These are phyloP conservation scores for Decorospora gaudefroyi DNA, from an alignment of 2,329 filamentous ascomycete species.

Conservation along the genomic window DNA sequence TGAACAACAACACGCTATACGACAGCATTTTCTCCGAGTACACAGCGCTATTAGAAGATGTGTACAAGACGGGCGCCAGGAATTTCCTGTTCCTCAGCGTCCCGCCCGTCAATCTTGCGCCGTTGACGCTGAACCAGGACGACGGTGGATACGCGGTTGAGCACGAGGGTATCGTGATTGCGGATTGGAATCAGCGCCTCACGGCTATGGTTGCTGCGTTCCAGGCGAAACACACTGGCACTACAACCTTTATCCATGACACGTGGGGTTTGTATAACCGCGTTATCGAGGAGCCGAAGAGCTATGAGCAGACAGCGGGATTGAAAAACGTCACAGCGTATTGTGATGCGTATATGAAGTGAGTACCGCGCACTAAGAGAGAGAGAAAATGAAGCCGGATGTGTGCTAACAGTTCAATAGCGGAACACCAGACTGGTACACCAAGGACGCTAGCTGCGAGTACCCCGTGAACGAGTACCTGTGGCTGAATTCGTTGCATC, in stretches of 20 bases:
- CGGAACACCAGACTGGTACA: conserved; percentile 48
- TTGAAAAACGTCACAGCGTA: conserved; percentile 62
- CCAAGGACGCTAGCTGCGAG: conserved; percentile 53
- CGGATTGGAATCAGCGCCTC: conserved; percentile 58
- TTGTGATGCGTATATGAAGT: conserved; percentile 60
- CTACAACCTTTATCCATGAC: conserved; percentile 58
- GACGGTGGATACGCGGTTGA: conserved; percentile 44
- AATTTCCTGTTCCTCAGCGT: conserved; percentile 58
- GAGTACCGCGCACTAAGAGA: conserved; percentile 14
- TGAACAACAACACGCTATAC: conserved; percentile 43
- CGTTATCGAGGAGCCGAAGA: conserved; percentile 59
- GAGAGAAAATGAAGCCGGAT: not conserved
- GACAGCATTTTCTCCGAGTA: conserved; percentile 48
- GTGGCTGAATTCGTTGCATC: conserved; percentile 67
- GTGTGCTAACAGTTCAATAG: conserved; percentile 22
- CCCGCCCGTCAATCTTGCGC: conserved; percentile 57
- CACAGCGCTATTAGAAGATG: conserved; percentile 42
- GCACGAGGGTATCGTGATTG: conserved; percentile 52
- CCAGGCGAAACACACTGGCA: conserved; percentile 43
- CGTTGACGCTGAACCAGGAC: conserved; percentile 49
- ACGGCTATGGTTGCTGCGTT: conserved; percentile 51
- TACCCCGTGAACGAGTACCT: conserved; percentile 65
- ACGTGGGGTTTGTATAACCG: conserved; percentile 57
- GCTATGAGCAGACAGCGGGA: conserved; percentile 55
- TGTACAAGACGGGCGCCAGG: conserved; percentile 54